phyloP scores from a whole-genome alignment of 2,329 filamentous ascomycete genomes.

The Aspergillus sp. region DNA sequence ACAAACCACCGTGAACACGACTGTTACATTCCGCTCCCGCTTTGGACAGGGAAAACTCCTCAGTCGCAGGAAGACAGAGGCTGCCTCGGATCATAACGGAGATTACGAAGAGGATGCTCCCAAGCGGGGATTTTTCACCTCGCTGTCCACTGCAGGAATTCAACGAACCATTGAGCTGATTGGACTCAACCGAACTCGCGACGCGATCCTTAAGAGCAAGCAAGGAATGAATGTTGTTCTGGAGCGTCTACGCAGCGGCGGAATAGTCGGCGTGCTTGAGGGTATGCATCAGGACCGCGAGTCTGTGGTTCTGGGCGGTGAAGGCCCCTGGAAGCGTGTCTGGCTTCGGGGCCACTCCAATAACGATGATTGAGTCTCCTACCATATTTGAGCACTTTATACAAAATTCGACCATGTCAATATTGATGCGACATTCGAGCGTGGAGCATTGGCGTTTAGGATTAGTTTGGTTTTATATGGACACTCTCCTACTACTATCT shows the following conservation, averaged over 20 bases:
- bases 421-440: slow-evolving; percentile 24
- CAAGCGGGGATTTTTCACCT: slow-evolving; percentile 58
- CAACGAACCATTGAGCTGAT: slow-evolving; percentile 66
- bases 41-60: slow-evolving; percentile 59
- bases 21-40: slow-evolving; percentile 61
- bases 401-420: slow-evolving; percentile 5
- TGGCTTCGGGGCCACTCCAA: slow-evolving; percentile 39
- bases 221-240: slow-evolving; percentile 68
- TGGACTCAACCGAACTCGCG: slow-evolving; percentile 59
- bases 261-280: slow-evolving; percentile 68
- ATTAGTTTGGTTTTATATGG: slow-evolving; percentile 12
- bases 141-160: slow-evolving; percentile 59
- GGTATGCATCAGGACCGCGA: slow-evolving; percentile 66
- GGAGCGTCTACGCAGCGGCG: slow-evolving; percentile 62
- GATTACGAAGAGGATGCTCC: slow-evolving; percentile 52
- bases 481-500: slow-evolving; percentile 24
- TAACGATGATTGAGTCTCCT: slow-evolving; percentile 26
- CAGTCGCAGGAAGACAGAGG: slow-evolving; percentile 39
- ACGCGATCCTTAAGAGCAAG: slow-evolving; percentile 62
- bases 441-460: slow-evolving; percentile 27
- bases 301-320: slow-evolving; percentile 32
- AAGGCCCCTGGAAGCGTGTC: slow-evolving; percentile 44
- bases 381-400: neutral
- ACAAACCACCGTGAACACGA: slow-evolving; percentile 59
- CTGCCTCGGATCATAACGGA: slow-evolving; percentile 35